These are phyloP conservation scores for Trichosporon inkin DNA, from an alignment of 1,284 basidiomycete genomes.

Conservation along the genomic window DNA sequence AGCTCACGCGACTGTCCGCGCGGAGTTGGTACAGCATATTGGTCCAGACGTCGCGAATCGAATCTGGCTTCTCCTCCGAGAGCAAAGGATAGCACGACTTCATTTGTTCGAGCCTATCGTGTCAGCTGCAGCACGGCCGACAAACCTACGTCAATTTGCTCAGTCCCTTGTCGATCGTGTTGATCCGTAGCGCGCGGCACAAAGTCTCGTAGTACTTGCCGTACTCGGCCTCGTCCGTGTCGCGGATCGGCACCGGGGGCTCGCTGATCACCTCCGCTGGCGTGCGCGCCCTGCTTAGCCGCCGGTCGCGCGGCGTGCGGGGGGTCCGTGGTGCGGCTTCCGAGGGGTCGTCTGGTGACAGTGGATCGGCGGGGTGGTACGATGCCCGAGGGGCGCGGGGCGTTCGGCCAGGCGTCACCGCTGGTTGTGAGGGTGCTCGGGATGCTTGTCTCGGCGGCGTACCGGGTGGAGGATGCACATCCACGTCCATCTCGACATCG, in stretches of 20 bases:
- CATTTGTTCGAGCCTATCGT: conserved; percentile 34
- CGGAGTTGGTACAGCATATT: conserved; percentile 30
- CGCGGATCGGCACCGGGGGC: conserved; percentile 24
- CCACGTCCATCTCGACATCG: conserved; percentile 1
- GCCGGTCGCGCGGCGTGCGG: conserved; percentile 4
- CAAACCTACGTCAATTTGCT: conserved; percentile 46
- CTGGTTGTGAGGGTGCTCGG: neutral
- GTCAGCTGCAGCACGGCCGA: neutral
- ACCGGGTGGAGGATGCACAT: neutral
- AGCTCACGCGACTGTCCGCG: conserved; percentile 33
- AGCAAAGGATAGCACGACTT: conserved; percentile 39
- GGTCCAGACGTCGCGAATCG: conserved; percentile 32
- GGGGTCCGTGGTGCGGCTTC: neutral
- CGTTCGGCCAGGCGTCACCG: neutral
- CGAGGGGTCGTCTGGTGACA: conserved; percentile 4
- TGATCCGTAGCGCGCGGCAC: conserved; percentile 38
- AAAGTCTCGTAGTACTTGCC: conserved; percentile 42
- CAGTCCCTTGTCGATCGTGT: conserved; percentile 39
- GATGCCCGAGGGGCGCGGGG: neutral
- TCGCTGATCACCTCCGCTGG: conserved; percentile 22
- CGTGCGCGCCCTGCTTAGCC: conserved; percentile 11
- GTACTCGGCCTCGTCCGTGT: conserved; percentile 30
- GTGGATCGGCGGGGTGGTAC: neutral
- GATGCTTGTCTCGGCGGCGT: neutral
- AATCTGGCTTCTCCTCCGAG: conserved; percentile 27